Conservation (phyloP, 2,329 filamentous ascomycete genomes). For the Botrytis sinoallii region DNA sequence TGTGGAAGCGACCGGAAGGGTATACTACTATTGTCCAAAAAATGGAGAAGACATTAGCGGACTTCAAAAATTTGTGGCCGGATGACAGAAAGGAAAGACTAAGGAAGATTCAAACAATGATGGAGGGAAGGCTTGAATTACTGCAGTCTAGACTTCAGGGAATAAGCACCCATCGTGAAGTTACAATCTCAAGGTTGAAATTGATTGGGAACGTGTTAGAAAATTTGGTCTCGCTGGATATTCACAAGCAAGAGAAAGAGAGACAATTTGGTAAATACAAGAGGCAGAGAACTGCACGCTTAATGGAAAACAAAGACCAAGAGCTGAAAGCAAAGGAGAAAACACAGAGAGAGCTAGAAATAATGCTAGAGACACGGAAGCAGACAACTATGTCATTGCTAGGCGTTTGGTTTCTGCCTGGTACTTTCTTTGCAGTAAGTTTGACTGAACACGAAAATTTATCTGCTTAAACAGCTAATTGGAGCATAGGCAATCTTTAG, state of each 20-base stretch:
- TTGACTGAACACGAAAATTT: fast-evolving
- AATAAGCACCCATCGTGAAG: constrained; percentile 12
- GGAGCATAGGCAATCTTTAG: not conserved
- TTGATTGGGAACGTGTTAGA: constrained; percentile 10
- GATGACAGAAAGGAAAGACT: not conserved
- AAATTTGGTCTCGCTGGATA: constrained; percentile 17
- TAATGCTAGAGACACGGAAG: constrained; percentile 16
- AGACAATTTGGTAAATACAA: not conserved
- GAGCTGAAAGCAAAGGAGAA: not conserved
- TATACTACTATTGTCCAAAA: not conserved
- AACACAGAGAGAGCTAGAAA: constrained; percentile 13
- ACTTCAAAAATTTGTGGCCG: not conserved
- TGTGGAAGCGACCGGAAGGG: not conserved
- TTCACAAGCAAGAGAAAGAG: constrained; percentile 16
- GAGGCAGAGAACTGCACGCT: no score
- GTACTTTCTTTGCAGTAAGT: constrained; percentile 15
- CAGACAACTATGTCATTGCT: constrained; percentile 19
- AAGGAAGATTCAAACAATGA: not conserved
- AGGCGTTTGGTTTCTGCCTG: constrained; percentile 18
- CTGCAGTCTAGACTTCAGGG: not conserved
- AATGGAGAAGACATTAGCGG: fast-evolving
- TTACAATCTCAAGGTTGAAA: constrained; percentile 17
- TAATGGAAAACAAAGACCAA: no score
- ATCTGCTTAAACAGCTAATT: not conserved
- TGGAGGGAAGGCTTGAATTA: not conserved